Conservation (phyloP, 1,284 basidiomycete species). For the Ceratobasidium sp. region DNA sequence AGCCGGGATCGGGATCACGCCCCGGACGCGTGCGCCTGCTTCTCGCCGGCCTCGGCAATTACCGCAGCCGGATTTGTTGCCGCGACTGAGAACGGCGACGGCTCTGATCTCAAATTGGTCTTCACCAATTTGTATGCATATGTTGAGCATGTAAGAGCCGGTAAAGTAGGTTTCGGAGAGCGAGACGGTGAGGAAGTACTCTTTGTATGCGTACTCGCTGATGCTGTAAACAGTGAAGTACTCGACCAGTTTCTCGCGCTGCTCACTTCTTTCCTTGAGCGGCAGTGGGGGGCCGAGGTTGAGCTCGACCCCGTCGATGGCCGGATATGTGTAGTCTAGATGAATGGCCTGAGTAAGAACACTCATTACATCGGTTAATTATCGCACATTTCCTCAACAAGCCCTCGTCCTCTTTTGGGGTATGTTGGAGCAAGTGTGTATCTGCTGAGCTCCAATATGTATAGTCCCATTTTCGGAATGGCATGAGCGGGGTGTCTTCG, state of each 20-base stretch:
- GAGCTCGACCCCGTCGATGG: not conserved
- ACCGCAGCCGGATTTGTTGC: constrained; percentile 19
- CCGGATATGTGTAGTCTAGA: constrained; percentile 12
- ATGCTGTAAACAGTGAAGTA: not conserved
- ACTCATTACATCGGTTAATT: not conserved
- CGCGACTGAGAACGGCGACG: constrained; percentile 27
- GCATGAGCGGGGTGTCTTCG: constrained; percentile 31
- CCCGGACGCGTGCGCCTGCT: not conserved
- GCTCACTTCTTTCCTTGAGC: not conserved
- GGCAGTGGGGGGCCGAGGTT: not conserved
- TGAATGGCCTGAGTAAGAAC: not conserved
- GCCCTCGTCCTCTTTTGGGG: not conserved
- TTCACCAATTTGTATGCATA: constrained; percentile 10
- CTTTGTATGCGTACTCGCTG: too few species aligned
- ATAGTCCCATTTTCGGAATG: constrained; percentile 42
- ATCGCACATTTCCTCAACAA: not conserved
- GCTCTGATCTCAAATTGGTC: constrained; percentile 3
- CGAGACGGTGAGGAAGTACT: constrained; percentile 25
- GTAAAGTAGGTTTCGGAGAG: not conserved
- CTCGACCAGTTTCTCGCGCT: not conserved
- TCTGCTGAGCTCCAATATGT: constrained; percentile 45
- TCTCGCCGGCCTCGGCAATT: constrained; percentile 18
- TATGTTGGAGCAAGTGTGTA: not conserved
- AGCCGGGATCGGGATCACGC: constrained; percentile 8
- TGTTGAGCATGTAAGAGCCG: constrained; percentile 30